Base-by-base conservation (phyloP, 352 stramenopile genomes). In the Thraustochytrium sp. region DNA sequence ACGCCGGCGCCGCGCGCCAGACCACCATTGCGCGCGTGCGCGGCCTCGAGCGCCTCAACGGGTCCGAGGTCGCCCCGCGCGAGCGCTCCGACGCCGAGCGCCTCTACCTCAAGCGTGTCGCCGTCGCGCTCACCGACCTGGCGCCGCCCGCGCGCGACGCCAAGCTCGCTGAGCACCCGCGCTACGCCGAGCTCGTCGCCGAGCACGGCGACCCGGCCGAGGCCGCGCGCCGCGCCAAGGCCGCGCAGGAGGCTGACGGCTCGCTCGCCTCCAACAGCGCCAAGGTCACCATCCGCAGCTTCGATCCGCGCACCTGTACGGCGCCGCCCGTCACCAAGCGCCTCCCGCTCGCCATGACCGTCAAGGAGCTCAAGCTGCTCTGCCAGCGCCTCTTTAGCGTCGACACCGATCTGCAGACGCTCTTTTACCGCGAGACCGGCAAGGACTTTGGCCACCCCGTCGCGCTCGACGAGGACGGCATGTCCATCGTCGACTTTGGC, bases 21-120 rank as follows among this genome's bases (percentile, higher is more conserved):
- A 88, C 92, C 46, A 83, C 94, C 21, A 82, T 95, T 38, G 90
- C 91, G 21, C 89, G 91, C 49, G 88, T 88, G 9, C 85, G 88
- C 8, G 76, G 62, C 18, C 62, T 94, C 13, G 49, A 86, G 26
- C 85, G 89, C 0, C 91, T 94, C 61, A 95, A 95, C 55, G 88
- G 84, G 0, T 94, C 90, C 55, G 87, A 86, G 1, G 86, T 95
- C 31, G 84, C 86, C 1, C 36, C 73, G 13, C 92, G 91, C 51
- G 91, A 95, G 64, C 89, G 91, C 16, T 84, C 77, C 3, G 91
- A 95, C 51, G 90, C 89, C 0, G 91, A 95, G 73, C 90, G 92
- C 64, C 86, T 94, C 36, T 95, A 95, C 63, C 53, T 95, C 23
- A 93, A 93, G 76, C 90, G 91, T 31, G 90, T 95, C 44, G 51